Evolutionary conservation across 352 stramenopile genomes (phyloP).

Genomic region (Globisporangium megalacanthum): DNA sequence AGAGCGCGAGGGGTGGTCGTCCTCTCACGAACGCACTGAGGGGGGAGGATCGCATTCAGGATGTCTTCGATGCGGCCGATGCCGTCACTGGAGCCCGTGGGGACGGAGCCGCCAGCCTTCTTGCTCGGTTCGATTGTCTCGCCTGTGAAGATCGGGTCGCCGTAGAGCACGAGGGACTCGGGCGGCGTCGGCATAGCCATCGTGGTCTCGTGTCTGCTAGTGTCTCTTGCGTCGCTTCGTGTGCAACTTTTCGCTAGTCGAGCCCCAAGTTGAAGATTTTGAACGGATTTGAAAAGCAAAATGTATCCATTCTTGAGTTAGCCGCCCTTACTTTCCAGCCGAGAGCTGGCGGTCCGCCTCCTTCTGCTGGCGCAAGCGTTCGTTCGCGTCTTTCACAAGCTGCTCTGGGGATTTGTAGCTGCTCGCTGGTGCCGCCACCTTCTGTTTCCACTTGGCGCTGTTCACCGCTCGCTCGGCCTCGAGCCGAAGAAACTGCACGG

Average conservation of each 20-base stretch:
- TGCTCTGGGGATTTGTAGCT: slow-evolving; percentile 58
- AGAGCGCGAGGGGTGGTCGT: neutral
- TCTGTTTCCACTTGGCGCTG: slow-evolving; percentile 48
- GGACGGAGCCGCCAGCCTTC: slow-evolving; percentile 6
- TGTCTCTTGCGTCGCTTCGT: neutral
- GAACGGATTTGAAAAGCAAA: no score
- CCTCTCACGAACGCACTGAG: slow-evolving; percentile 35
- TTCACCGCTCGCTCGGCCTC: slow-evolving; percentile 29
- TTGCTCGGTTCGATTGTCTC: slow-evolving; percentile 63
- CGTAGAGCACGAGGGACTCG: slow-evolving; percentile 87
- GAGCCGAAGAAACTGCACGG: slow-evolving; percentile 23
- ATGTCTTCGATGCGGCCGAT: slow-evolving; percentile 71
- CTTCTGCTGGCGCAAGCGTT: slow-evolving; percentile 47
- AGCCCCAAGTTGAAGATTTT: no score
- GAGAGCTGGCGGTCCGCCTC: slow-evolving; percentile 14
- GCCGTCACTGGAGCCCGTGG: slow-evolving; percentile 26
- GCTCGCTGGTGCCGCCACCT: slow-evolving; percentile 16
- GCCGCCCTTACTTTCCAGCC: no score
- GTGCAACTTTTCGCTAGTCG: no score
- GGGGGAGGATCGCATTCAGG: slow-evolving; percentile 67
- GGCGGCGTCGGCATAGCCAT: slow-evolving; percentile 67
- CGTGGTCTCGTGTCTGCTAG: neutral
- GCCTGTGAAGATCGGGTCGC: slow-evolving; percentile 88
- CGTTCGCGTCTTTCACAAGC: slow-evolving; percentile 41
- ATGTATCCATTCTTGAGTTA: no score